Base-by-base conservation (phyloP, 2,329 filamentous ascomycete species). In the Microsporum canis region DNA sequence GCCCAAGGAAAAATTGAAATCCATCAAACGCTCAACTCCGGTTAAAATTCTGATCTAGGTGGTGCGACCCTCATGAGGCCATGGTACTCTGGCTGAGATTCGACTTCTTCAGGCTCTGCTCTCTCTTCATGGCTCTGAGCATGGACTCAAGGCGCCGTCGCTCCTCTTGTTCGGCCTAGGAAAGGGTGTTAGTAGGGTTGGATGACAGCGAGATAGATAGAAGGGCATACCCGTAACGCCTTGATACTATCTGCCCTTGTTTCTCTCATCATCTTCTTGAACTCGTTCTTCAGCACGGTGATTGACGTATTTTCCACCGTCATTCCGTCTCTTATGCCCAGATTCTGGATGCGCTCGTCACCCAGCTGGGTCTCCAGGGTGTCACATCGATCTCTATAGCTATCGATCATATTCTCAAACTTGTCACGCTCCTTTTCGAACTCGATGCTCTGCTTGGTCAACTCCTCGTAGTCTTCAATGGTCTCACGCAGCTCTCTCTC, bases 191-290 rank as follows among this genome's bases (percentile, higher is more conserved):
- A 63, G 53, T 31, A 60, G 17, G 17, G 17, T 23, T 23, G 17
- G 17, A 23, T 23, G 17, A 23, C 17, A 23, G 34, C n/a, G 5
- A 1, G 10, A 23, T 1, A 39, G 14, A 57, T 17, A 23, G 10
- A 8, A 38, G n/a, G 27, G 27, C 83, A 75, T 72, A 88, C 86
- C 77, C 82, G 84, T 61, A 89, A 70, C 63, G 80, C 77, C 73
- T 81, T 86, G 68, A 84, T 76, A 63, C 82, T 85, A 71, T 89
- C 87, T 1, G 80, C 78, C 63, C 86, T 82, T 56, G 84, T 84
- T 68, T 89, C 86, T 65, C 85, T 80, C 86, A 89, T 88, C 86
- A 89, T 89, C 76, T 87, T 88, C 77, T 88, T 88, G 71, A 89
- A 89, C 71, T 89, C 87, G 64, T 85, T 85, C 72, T 85, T 84